Evolutionary conservation across 73 alveolate genomes (phyloP).

Genomic region (Effrenium voratum): DNA sequence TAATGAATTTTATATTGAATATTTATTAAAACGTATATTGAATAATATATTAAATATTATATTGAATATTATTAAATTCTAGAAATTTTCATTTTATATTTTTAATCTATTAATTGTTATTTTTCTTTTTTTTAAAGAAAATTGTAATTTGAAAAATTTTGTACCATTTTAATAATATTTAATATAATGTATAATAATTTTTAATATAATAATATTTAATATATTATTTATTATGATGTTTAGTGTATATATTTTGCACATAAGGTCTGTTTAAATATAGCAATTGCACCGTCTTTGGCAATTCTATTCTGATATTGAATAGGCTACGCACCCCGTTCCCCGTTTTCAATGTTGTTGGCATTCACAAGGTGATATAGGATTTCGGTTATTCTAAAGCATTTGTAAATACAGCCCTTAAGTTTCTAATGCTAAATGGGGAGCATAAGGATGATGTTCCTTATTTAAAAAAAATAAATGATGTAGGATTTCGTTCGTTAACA

Average conservation of each 20-base stretch:
- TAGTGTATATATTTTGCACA: too few species aligned
- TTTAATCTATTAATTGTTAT: not conserved
- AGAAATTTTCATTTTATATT: not conserved
- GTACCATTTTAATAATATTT: not conserved
- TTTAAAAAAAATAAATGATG: too few species aligned
- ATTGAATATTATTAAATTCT: not conserved
- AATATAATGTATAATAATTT: not conserved
- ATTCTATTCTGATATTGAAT: not conserved
- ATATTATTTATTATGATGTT: not conserved
- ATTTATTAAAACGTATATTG: too few species aligned
- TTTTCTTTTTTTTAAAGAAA: too few species aligned
- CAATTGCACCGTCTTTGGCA: not conserved
- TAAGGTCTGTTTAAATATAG: too few species aligned
- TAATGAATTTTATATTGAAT: not conserved
- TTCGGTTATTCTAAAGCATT: not conserved
- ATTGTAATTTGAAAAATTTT: not conserved
- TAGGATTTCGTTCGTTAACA: too few species aligned
- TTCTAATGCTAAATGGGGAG: too few species aligned
- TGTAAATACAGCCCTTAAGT: too few species aligned
- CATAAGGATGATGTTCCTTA: too few species aligned
- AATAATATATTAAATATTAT: too few species aligned
- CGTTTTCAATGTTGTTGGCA: not conserved
- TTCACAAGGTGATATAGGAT: not conserved
- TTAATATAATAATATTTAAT: not conserved
- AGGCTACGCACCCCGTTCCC: not conserved